A percentile compares a stretch with the other conserved stretches of the same genome.
phyloP scores from a whole-genome alignment of 2,329 filamentous ascomycete species.

The Trichophaea hybrida region DNA sequence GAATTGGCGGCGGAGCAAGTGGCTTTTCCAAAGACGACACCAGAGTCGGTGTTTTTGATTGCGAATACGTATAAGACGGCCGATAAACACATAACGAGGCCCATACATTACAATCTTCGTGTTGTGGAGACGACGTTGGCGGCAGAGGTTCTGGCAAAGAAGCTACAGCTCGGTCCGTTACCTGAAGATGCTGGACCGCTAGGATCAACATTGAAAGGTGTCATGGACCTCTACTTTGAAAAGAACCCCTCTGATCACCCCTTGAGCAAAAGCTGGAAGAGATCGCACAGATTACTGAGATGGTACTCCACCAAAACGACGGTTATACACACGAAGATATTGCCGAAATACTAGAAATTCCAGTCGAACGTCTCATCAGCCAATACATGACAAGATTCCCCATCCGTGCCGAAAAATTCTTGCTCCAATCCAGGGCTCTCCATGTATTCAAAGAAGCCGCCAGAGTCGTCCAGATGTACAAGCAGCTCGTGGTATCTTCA shows the following conservation, averaged over 20 bases:
- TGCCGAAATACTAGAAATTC: slow-evolving; percentile 52
- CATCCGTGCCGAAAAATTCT: slow-evolving; percentile 74
- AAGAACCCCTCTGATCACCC: slow-evolving; percentile 37
- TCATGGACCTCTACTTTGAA: slow-evolving; percentile 68
- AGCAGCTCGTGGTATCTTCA: slow-evolving; percentile 43
- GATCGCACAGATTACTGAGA: slow-evolving; percentile 53
- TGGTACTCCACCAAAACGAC: slow-evolving; percentile 59
- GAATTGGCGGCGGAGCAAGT: slow-evolving; percentile 61
- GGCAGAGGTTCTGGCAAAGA: slow-evolving; percentile 50
- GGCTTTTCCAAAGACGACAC: slow-evolving; percentile 63
- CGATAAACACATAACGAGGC: slow-evolving; percentile 87
- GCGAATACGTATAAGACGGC: slow-evolving; percentile 88
- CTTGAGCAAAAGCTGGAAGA: slow-evolving; percentile 55
- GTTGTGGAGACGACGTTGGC: slow-evolving; percentile 92
- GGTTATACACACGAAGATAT: slow-evolving; percentile 86
- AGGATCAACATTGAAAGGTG: slow-evolving; percentile 67
- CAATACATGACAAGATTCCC: slow-evolving; percentile 79
- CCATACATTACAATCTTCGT: slow-evolving; percentile 88
- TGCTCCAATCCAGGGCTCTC: slow-evolving; percentile 69
- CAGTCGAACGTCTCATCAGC: slow-evolving; percentile 55
- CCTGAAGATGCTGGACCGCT: slow-evolving; percentile 68
- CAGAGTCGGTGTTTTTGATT: slow-evolving; percentile 80
- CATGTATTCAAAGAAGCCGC: slow-evolving; percentile 86
- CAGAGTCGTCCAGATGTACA: slow-evolving; percentile 70
- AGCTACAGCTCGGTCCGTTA: slow-evolving; percentile 46